Evolutionary conservation across 2,329 filamentous ascomycete species (phyloP).

Genomic region (Ilyonectria mors-panacis): DNA sequence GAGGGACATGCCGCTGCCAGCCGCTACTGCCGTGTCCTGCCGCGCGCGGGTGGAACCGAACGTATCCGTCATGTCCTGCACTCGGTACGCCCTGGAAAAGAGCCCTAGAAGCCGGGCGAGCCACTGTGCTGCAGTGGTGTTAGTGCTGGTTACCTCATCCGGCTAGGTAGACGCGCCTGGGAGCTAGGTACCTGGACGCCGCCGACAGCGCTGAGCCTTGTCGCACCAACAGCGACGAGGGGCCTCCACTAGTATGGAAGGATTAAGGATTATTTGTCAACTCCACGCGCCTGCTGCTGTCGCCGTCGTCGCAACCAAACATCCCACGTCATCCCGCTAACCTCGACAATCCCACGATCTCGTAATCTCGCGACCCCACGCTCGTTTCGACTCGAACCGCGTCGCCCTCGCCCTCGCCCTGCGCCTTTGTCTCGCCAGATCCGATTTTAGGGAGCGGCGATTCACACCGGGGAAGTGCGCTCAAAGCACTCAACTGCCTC

Average conservation of each 20-base stretch:
- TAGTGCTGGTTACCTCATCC: not conserved
- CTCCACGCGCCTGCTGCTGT: conserved; percentile 31
- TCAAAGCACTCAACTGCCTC: conserved; percentile 12
- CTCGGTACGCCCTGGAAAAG: conserved; percentile 1
- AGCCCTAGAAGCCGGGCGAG: conserved; percentile 7
- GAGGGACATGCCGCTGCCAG: conserved; percentile 45
- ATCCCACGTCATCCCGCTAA: conserved; percentile 38
- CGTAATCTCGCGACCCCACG: conserved; percentile 24
- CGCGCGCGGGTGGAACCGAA: conserved; percentile 34
- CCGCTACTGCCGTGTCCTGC: conserved; percentile 44
- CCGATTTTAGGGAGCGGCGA: not conserved
- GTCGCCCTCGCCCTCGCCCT: not conserved
- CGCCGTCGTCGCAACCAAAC: conserved; percentile 21
- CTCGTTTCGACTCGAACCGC: conserved; percentile 23
- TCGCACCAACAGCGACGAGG: conserved; percentile 14
- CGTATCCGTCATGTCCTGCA: conserved; percentile 32
- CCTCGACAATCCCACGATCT: conserved; percentile 19
- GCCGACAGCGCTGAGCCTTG: conserved; percentile 6
- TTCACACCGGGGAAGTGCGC: conserved; percentile 6
- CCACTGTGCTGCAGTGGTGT: not conserved
- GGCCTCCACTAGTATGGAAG: not conserved
- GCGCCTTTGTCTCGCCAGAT: not conserved
- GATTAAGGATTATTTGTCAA: conserved; percentile 43
- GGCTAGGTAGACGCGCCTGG: conserved; percentile 7
- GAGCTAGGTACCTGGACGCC: conserved; percentile 11